Percentiles rank a stretch among this genome's conserved stretches.
Conservation (phyloP, 2,329 filamentous ascomycete genomes). For the Aureobasidium sp. region DNA sequence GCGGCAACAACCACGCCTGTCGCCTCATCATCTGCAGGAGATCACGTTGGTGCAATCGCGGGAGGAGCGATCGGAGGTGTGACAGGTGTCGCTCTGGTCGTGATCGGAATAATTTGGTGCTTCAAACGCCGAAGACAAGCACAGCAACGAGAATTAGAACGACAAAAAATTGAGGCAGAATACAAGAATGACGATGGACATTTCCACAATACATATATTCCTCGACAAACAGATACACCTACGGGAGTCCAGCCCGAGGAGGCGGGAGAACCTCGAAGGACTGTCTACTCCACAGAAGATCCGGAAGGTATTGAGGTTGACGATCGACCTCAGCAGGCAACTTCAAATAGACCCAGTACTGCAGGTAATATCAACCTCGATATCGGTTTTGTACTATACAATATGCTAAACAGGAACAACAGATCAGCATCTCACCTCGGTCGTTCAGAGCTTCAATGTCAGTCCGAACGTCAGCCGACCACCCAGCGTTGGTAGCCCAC, state of each 20-base stretch:
- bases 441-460: not conserved
- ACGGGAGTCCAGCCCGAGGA: not conserved
- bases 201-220: not conserved
- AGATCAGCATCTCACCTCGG: not conserved
- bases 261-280: not conserved
- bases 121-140: not conserved
- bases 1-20: not conserved
- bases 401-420: not conserved
- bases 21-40: not conserved
- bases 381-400: no score
- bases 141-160: not conserved
- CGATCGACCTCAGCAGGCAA: not conserved
- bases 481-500: not conserved
- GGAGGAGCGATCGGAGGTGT: constrained; percentile 1
- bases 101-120: not conserved
- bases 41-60: not conserved
- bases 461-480: not conserved
- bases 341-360: not conserved
- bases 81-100: not conserved
- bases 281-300: not conserved
- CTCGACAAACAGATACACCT: not conserved
- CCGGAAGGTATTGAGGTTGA: constrained; percentile 4
- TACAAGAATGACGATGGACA: not conserved
- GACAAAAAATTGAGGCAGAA: not conserved
- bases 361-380: not conserved